A percentile compares a stretch with the other conserved stretches of the same genome.
These are phyloP conservation scores for Carex arenaria DNA, from an alignment of 202 grass and related monocot species.

Conservation along the genomic window DNA sequence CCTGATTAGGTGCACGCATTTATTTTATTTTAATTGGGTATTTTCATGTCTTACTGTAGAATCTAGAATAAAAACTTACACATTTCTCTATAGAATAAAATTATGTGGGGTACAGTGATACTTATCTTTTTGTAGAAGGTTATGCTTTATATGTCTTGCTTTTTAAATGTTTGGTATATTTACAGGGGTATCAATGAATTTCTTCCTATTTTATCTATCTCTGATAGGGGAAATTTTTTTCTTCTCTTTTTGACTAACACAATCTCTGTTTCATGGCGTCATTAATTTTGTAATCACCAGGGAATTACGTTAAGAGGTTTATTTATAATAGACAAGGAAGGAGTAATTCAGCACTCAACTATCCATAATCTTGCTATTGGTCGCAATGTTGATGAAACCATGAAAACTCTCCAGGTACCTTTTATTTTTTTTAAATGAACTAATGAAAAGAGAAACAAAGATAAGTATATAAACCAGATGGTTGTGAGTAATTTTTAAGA, in stretches of 20 bases:
- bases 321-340: constrained; percentile 83
- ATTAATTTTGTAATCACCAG: constrained; percentile 34
- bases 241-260: neutral
- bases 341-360: constrained; percentile 79
- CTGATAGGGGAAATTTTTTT: neutral
- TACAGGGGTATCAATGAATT: neutral
- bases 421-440: neutral
- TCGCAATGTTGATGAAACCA: constrained; percentile 70
- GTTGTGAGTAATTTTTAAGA: neutral
- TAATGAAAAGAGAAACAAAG: neutral
- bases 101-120: neutral
- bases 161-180: neutral
- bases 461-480: neutral
- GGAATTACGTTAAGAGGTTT: constrained; percentile 70
- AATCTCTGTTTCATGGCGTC: neutral
- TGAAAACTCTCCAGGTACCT: constrained; percentile 67
- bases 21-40: neutral
- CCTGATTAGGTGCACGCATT: constrained; percentile 52
- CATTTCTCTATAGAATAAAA: neutral
- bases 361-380: constrained; percentile 82
- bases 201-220: neutral
- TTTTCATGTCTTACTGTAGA: neutral
- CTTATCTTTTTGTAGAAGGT: neutral
- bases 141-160: neutral
- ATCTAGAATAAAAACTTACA: no score